Base-by-base conservation (phyloP, 495 filamentous ascomycete genomes). In the Penicillium manginii region DNA sequence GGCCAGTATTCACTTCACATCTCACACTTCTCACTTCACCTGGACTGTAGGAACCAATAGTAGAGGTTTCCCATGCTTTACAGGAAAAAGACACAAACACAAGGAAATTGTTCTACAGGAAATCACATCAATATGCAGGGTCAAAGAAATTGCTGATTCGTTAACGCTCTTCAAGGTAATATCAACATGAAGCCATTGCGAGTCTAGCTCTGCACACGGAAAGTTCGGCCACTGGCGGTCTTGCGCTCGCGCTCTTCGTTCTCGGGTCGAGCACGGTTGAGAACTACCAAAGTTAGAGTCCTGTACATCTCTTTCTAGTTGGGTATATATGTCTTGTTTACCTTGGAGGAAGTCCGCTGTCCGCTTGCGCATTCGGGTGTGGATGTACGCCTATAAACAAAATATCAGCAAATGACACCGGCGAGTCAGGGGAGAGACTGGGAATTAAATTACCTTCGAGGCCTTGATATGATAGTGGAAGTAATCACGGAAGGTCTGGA, bases 391-490 rank as follows among this genome's bases (percentile, higher is more conserved):
- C 86, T 91, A 51, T 32, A 35, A 33, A 32, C 19, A 22, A 11
- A 8, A 19, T 1, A 18, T 70, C 37, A 70, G 59, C 50, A 15
- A 50, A 43, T 46, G 7, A n/a, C 6, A 37, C 11, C 19, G 6
- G 12, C 40, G 22, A 1, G 12, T 46, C 15, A 17, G 17, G 2
- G 19, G 17, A 17, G 0, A n/a, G n/a, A 52, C 9, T 17, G 32
- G 33, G 46, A 4, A 52, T 22, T 14, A 54, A 35, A 21, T 19
- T 78, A 89, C 88, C 81, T 97, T 98, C 47, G 93, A 96, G 26
- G 94, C 94, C 77, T 99, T 99, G 80, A 99, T 99, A 76, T 99
- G 94, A 73, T 99, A 99, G 73, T 99, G 94, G 83, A 99, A 99
- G 73, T 99, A 98, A 67, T 98, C 96, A 57, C 94, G 90, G 90